Conservation (phyloP, 768 basidiomycete species). For the Suillus clintonianus region DNA sequence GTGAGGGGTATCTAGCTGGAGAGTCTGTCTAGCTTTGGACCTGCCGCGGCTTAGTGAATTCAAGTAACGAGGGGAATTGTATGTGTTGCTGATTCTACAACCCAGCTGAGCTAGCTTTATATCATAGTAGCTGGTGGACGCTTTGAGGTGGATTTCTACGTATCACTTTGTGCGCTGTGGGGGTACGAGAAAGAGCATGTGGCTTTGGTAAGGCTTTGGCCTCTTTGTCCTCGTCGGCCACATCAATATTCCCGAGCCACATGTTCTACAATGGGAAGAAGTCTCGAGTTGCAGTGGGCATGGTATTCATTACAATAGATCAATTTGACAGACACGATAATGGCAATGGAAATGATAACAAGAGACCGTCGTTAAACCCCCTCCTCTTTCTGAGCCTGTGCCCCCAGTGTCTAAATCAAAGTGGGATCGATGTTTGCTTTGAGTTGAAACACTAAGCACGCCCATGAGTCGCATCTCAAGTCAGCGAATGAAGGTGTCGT, state of each 20-base stretch:
- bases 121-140: slow-evolving; percentile 13
- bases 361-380: background rate
- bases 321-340: background rate
- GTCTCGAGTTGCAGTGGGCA: background rate
- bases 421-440: slow-evolving; percentile 8
- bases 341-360: background rate
- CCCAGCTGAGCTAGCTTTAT: slow-evolving; percentile 19
- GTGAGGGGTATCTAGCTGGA: background rate
- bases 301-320: background rate
- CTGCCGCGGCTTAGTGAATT: slow-evolving; percentile 10
- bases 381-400: background rate
- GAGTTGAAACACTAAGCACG: slow-evolving; percentile 29
- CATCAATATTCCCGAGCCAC: background rate
- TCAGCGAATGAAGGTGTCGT: slow-evolving; percentile 18
- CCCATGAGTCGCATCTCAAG: slow-evolving; percentile 5
- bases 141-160: slow-evolving; percentile 14
- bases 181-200: slow-evolving; percentile 16
- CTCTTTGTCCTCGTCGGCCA: slow-evolving; percentile 13
- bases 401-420: background rate
- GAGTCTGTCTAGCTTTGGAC: slow-evolving; percentile 6
- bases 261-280: background rate
- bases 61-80: background rate
- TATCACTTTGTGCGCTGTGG: slow-evolving; percentile 10
- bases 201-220: slow-evolving; percentile 7
- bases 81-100: background rate